Conservation (phyloP, 179 eudicot species). For the Actinidia arguta region DNA sequence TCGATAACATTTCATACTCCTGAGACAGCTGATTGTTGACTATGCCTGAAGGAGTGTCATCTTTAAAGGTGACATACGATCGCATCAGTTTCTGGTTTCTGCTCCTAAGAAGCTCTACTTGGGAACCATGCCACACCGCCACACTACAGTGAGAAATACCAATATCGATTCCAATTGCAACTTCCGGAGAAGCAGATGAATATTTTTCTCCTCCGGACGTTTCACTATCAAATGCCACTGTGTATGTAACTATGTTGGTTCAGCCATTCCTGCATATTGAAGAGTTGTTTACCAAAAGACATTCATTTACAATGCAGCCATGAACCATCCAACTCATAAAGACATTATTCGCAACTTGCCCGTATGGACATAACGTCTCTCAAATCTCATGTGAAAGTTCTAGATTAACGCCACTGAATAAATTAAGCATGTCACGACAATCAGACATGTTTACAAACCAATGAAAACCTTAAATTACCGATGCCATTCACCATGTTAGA, state of each 20-base stretch:
- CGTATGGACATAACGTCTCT: not conserved
- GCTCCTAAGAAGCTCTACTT: slow-evolving; percentile 71
- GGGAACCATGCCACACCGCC: slow-evolving; percentile 89
- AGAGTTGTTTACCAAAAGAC: not conserved
- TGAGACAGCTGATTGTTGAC: slow-evolving; percentile 66
- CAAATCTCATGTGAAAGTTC: not conserved
- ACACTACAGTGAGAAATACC: slow-evolving; percentile 89
- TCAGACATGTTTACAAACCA: not conserved
- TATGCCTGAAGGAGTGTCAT: slow-evolving; percentile 70
- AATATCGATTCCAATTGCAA: slow-evolving; percentile 86
- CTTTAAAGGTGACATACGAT: slow-evolving; percentile 84
- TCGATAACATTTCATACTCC: slow-evolving; percentile 72
- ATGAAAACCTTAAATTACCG: not conserved
- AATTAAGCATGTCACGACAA: not conserved
- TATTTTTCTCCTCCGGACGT: slow-evolving; percentile 74
- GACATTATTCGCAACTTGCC: not conserved
- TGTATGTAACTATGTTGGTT: slow-evolving; percentile 81
- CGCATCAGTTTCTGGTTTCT: slow-evolving; percentile 74
- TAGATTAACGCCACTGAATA: not conserved
- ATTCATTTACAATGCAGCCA: not conserved
- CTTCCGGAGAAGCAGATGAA: slow-evolving; percentile 54
- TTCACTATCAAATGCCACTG: slow-evolving; percentile 86
- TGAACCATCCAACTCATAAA: not conserved
- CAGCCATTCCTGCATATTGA: slow-evolving; percentile 63
- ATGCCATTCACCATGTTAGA: no score